These are phyloP conservation scores for Paspalum vaginatum DNA, from an alignment of 176 grass and related monocot species.

Conservation along the genomic window DNA sequence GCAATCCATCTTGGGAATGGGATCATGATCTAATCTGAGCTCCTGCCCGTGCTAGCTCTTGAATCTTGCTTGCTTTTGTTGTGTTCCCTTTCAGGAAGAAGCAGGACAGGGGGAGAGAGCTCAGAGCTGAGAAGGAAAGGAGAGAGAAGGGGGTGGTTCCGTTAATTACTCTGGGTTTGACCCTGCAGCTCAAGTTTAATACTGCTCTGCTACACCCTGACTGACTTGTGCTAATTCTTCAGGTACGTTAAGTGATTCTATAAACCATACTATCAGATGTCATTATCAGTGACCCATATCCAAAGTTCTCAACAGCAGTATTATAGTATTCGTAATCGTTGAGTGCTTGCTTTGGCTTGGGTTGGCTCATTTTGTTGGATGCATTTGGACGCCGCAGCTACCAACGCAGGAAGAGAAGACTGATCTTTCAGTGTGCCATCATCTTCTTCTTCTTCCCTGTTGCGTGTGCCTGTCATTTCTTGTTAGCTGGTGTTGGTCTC, in stretches of 20 bases:
- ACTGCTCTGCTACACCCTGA: not conserved
- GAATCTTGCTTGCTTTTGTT: not conserved
- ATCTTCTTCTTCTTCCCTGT: conserved; percentile 2
- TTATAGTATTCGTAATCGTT: not conserved
- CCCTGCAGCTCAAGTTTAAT: conserved; percentile 37
- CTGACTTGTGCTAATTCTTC: conserved; percentile 34
- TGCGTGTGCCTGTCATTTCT: not conserved
- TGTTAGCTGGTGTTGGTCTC: not conserved
- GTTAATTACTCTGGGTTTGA: conserved; percentile 41
- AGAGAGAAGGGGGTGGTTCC: not conserved
- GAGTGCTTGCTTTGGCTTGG: conserved; percentile 24
- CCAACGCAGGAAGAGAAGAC: not conserved
- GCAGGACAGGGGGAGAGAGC: not conserved
- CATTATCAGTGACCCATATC: conserved; percentile 20
- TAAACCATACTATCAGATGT: not conserved
- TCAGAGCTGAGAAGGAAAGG: not conserved
- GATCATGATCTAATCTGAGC: not conserved
- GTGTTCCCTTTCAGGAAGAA: conserved; percentile 16
- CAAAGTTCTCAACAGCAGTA: not conserved
- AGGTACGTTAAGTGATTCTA: conserved; percentile 17
- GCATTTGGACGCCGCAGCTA: not conserved
- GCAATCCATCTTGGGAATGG: conserved; percentile 2
- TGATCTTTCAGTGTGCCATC: conserved; percentile 23
- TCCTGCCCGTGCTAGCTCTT: not conserved
- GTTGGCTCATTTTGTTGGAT: conserved; percentile 26